These are phyloP conservation scores for Cryptococcus sp. DNA, from an alignment of 1,284 basidiomycete genomes.

Conservation along the genomic window DNA sequence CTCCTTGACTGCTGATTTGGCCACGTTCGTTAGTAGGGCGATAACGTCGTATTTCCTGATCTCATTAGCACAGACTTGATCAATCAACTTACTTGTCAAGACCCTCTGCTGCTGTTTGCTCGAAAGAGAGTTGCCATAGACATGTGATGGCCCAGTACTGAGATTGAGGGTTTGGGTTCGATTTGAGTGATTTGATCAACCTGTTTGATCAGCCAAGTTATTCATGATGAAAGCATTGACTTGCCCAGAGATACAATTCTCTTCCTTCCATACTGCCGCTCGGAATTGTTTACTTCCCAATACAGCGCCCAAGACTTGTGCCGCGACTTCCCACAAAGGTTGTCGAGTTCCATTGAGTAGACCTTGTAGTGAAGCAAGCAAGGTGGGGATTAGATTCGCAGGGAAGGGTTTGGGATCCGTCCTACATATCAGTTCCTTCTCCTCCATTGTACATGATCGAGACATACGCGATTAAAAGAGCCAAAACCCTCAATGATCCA, in stretches of 20 bases:
- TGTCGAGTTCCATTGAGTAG: constrained; percentile 57
- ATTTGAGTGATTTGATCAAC: constrained; percentile 69
- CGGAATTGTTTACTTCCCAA: constrained; percentile 75
- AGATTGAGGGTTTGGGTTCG: constrained; percentile 74
- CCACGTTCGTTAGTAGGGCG: constrained; percentile 77
- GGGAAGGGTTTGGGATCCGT: constrained; percentile 51
- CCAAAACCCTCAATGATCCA: constrained; percentile 82
- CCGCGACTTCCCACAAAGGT: constrained; percentile 75
- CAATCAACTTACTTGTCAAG: constrained; percentile 63
- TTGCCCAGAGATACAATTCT: constrained; percentile 45
- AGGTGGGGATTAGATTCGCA: constrained; percentile 59
- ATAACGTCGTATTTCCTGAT: constrained; percentile 83
- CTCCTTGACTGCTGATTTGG: constrained; percentile 89
- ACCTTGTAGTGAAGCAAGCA: constrained; percentile 61
- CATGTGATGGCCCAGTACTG: constrained; percentile 89
- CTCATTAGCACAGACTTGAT: background rate
- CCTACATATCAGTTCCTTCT: constrained; percentile 13
- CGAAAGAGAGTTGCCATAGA: constrained; percentile 91
- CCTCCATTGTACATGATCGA: no score
- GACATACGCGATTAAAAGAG: constrained; percentile 69
- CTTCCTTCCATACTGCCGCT: constrained; percentile 51
- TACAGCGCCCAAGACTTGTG: constrained; percentile 84
- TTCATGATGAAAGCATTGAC: constrained; percentile 3
- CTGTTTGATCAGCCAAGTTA: constrained; percentile 46
- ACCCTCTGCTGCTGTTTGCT: constrained; percentile 73